Base-by-base conservation (phyloP, 1,139 yeast genomes). In the Taphrina communis region DNA sequence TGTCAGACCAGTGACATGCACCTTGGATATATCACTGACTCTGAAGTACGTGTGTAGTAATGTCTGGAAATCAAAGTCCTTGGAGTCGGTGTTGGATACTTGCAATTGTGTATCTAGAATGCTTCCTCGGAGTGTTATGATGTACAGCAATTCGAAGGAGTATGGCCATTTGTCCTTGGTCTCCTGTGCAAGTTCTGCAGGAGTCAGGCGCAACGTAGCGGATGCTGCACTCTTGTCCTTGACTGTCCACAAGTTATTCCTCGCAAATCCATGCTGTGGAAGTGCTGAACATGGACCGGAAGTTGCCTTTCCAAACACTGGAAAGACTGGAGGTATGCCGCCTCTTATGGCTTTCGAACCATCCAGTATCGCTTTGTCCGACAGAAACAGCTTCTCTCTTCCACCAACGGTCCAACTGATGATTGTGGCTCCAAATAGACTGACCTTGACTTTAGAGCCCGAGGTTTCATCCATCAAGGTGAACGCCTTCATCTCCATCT, bases 191-290 rank as follows among this genome's bases (percentile, higher is more conserved):
- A 95, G 87, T 70, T 87, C 83, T 74, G 90, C 97, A 2, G 97
- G 96, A 44, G 94, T 88, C 71, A 94, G 84, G 0, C 93, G 98
- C 78, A 92, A 92, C 78, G 93, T 97, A 58, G 89, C 89, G 6
- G 96, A 85, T 58, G 79, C 81, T 41, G 82, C 83, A 12, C 88
- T 84, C n/a, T 73, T 72, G 78, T 90, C 95, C 38, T 42, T 41
- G 36, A 58, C 21, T 41, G 68, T 35, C 72, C 73, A 74, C 6
- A 82, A 80, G 5, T 94, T 87, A 77, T 85, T 89, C 78, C 99
- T 84, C 17, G 97, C 98, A 80, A 94, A 90, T 1, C 99, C 99
- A 77, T 94, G 99, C 80, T 94, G 98, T 14, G 97, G 97, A 74
- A 94, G 84, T 25, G 80, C 74, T n/a, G 79, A 77, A 7, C 82